These are phyloP conservation scores for Chlorella vulgaris DNA, from an alignment of 139 green algal genomes.

Conservation along the genomic window DNA sequence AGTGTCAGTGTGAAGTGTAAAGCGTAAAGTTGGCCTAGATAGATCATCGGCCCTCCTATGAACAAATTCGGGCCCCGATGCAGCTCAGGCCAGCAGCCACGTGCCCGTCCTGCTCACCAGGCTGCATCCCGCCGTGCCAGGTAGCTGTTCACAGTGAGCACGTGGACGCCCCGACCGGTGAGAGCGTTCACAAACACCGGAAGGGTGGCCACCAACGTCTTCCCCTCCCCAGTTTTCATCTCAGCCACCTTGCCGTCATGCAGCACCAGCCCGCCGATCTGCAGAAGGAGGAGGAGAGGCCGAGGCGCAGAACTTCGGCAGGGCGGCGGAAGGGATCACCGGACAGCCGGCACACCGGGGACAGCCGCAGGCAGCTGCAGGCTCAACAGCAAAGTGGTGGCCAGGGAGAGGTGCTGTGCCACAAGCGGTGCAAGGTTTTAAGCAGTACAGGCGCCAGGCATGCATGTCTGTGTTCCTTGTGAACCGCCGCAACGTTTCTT, in stretches of 20 bases:
- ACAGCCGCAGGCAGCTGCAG: too few species aligned
- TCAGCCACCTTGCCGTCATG: conserved; percentile 88
- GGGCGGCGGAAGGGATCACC: too few species aligned
- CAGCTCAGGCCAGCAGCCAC: neutral
- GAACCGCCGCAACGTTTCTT: too few species aligned
- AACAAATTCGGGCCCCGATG: too few species aligned
- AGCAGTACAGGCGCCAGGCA: neutral
- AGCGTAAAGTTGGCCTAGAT: too few species aligned
- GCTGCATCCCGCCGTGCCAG: conserved; percentile 81
- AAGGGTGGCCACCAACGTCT: conserved; percentile 93
- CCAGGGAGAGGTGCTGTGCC: neutral
- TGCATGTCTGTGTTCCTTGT: too few species aligned
- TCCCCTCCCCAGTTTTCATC: conserved; percentile 97
- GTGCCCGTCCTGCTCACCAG: conserved; percentile 53
- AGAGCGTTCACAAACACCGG: conserved; percentile 63
- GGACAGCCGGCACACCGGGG: too few species aligned
- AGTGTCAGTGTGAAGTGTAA: neutral
- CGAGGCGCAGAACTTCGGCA: neutral
- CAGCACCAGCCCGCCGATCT: conserved; percentile 92
- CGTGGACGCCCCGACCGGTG: conserved; percentile 74
- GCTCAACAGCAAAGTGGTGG: too few species aligned
- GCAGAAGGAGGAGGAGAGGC: conserved; percentile 8
- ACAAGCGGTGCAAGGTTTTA: neutral
- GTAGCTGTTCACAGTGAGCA: conserved; percentile 96
- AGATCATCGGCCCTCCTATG: too few species aligned